Evolutionary conservation across 2,329 filamentous ascomycete species (phyloP).

Genomic region (Calonectria pseudoturangicola): DNA sequence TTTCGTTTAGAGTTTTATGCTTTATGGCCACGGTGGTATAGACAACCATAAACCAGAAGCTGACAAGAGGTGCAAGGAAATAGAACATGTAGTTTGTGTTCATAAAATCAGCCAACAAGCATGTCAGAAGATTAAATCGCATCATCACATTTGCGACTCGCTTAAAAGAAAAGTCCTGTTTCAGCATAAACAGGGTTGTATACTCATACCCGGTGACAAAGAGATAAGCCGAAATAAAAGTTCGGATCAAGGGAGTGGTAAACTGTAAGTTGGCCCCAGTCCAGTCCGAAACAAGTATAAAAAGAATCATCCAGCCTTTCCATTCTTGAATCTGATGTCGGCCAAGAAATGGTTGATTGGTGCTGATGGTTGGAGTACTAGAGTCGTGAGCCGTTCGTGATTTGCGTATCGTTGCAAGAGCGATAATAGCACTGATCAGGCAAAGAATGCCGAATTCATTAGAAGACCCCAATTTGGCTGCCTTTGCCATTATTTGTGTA

Average conservation of each 20-base stretch:
- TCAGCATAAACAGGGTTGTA: conserved; percentile 73
- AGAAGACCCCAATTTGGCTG: conserved; percentile 45
- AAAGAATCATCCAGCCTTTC: conserved; percentile 79
- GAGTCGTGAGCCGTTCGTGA: conserved; percentile 33
- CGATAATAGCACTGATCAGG: conserved; percentile 40
- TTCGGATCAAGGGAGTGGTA: conserved; percentile 72
- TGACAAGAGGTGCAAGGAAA: conserved; percentile 75
- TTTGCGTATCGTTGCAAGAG: conserved; percentile 49
- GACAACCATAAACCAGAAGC: conserved; percentile 77
- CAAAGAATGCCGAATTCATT: conserved; percentile 52
- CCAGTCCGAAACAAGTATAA: conserved; percentile 74
- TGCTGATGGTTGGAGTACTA: not conserved
- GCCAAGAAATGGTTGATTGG: conserved; percentile 49
- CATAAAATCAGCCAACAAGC: conserved; percentile 73
- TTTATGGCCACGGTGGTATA: conserved; percentile 70
- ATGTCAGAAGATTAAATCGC: conserved; percentile 74
- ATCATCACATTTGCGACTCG: conserved; percentile 71
- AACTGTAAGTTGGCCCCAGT: conserved; percentile 49
- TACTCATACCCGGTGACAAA: conserved; percentile 79
- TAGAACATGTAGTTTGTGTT: conserved; percentile 71
- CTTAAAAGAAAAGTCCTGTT: conserved; percentile 72
- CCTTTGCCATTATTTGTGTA: conserved; percentile 56
- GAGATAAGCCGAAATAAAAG: conserved; percentile 76
- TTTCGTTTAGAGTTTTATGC: conserved; percentile 62
- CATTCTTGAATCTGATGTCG: conserved; percentile 77